Evolutionary conservation across 805 yeast species (phyloP).

Genomic region (Kregervanrija fluxuum): DNA sequence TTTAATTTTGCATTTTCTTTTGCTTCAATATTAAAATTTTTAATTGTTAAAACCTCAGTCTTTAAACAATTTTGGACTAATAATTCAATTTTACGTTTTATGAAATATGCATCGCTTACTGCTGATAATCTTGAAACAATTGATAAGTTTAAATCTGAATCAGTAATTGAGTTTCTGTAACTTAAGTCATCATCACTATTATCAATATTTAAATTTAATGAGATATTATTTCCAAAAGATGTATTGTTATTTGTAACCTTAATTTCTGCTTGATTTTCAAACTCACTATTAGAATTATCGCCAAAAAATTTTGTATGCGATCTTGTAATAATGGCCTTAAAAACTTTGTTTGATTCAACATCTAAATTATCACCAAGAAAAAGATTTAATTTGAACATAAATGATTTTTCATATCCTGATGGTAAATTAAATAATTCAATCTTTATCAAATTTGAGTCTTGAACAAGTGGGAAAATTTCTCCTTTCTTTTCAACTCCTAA

Average conservation of each 20-base stretch:
- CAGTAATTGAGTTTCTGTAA: not conserved
- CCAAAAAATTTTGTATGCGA: not conserved
- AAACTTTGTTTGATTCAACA: constrained; percentile 3
- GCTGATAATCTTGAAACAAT: constrained; percentile 26
- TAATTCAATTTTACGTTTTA: constrained; percentile 31
- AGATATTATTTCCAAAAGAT: constrained; percentile 9
- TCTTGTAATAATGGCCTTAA: constrained; percentile 1
- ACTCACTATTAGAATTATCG: constrained; percentile 1
- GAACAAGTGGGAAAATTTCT: constrained; percentile 2
- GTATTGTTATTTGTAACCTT: constrained; percentile 1
- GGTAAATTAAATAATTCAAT: constrained; percentile 14
- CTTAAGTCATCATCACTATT: constrained; percentile 2
- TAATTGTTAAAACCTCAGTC: constrained; percentile 10
- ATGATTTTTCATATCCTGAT: constrained; percentile 16
- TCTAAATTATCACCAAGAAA: constrained; percentile 10
- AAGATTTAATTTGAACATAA: constrained; percentile 19
- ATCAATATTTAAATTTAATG: constrained; percentile 18
- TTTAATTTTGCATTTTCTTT: constrained; percentile 16
- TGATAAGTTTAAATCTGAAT: constrained; percentile 12
- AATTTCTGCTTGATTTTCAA: not conserved
- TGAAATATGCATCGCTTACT: constrained; percentile 28
- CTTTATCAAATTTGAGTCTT: not conserved
- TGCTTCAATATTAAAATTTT: constrained; percentile 5
- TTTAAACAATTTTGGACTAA: constrained; percentile 20
- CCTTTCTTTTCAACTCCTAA: constrained; percentile 15